Base-by-base conservation (phyloP, 192 early-diverging fungal genomes). In the Gonapodya prolifera region DNA sequence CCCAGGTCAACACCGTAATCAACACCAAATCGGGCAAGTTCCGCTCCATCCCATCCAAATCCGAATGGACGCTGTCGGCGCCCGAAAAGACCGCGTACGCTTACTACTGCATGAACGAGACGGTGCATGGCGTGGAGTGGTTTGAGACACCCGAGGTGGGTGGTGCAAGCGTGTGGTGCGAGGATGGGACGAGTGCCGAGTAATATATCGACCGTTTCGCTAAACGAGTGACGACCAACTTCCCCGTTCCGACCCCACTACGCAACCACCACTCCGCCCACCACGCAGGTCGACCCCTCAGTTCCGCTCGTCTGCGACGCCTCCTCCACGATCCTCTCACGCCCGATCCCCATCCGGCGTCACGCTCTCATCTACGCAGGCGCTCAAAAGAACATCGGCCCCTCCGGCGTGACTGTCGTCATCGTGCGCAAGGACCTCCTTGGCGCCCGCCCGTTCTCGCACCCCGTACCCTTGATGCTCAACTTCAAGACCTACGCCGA, bases 51-150 rank as follows among this genome's bases (percentile, higher is more conserved):
- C 91, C 92, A 2, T 80, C 84, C 2, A 71, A 79, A 17, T 82
- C 84, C 45, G 85, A 89, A 71, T 96, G 93, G 94, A 83, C 86
- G 1, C 87, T 92, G 34, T 85, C 87, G 23, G 86, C 84, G 36
- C 81, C 90, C 2, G 85, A 92, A 76, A n/a, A n/a, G n/a, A 91
- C 93, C 23, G 92, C 94, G 32, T 99, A 91, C 79, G 89, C 98
- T 13, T 99, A 95, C 82, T 97, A 96, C 82, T 96, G 95, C 85
- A 94, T 95, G 82, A 99, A 99, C 82, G 98, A 99, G 83, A 99
- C 98, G 0, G 91, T 99, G 61, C 93, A 99, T 79, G 98, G 98
- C 30, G 91, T 98, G 34, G 95, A 98, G 83, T 91, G 93, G 78
- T n/a, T n/a, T n/a, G n/a, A n/a, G n/a, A n/a, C n/a, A n/a, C n/a